Base-by-base conservation (phyloP, 495 filamentous ascomycete species). In the Penicillium bovifimosum region DNA sequence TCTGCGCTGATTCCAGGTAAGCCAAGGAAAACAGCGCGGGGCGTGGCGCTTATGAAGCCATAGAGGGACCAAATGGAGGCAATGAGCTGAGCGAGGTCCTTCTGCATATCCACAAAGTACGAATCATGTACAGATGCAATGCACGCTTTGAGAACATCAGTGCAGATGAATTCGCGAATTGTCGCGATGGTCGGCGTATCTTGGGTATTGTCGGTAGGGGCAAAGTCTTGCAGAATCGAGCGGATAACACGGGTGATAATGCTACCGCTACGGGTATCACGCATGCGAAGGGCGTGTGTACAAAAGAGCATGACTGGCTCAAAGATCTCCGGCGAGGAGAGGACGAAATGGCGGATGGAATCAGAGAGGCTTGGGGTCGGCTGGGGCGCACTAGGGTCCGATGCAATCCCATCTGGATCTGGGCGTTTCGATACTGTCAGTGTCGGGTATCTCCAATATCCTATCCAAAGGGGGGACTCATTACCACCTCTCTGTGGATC, bases 101-200 rank as follows among this genome's bases (percentile, higher is more conserved):
- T 95, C 61, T 99, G 93, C 61, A 91, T 81, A 51, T 99, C 93
- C 35, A 96, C 91, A 59, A 97, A 97, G 63, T 97, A 96, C 1
- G 90, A 82, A 49, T 97, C 93, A 67, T 97, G 86, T 28, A 99
- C 79, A 11, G 88, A 92, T 17, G 89, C 86, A 67, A 95, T 88
- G 54, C 84, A 87, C 0, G 87, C 83, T 71, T 85, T 86, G 18
- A 95, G 76, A 4, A 92, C 88, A 53, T 95, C 88, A 26, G 80
- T 85, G 51, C 78, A 86, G 59, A 97, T 91, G 59, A 93, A 99
- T 62, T 96, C 91, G 54, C 91, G 86, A 50, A 97, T 91, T 29
- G 84, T 85, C 2, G 79, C 62, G 0, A 80, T 80, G 5, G 86
- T 80, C 6, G 74, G 74, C 32, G 64, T 72, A 35, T 79, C 70